Conservation (phyloP, 2,329 filamentous ascomycete genomes). For the Sphaerulina musiva region DNA sequence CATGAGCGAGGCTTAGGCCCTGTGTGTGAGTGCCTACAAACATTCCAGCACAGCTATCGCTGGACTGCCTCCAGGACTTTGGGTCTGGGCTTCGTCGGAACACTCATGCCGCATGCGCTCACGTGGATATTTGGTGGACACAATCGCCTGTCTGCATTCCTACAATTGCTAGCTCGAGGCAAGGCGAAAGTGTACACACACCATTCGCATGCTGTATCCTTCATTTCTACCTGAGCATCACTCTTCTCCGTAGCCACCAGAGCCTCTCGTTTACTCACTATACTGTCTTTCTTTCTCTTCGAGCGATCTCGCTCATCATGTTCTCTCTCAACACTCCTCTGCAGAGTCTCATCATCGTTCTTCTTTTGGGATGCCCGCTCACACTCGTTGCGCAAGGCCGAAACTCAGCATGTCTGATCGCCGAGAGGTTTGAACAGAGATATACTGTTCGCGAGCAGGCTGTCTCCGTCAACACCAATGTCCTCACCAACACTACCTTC, state of each 20-base stretch:
- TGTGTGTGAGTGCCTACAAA: not conserved
- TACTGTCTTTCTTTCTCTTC: conserved; percentile 10
- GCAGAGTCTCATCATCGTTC: conserved; percentile 10
- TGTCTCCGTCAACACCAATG: conserved; percentile 26
- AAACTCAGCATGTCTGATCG: conserved; percentile 13
- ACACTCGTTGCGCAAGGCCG: not conserved
- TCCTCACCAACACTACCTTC: conserved; percentile 28
- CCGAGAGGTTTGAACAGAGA: conserved; percentile 7
- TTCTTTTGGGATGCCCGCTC: conserved; percentile 10
- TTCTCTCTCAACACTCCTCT: conserved; percentile 8
- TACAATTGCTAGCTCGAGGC: not conserved
- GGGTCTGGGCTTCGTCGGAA: not conserved
- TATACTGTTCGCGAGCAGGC: conserved; percentile 26
- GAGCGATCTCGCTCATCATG: conserved; percentile 6
- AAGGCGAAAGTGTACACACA: conserved; percentile 4
- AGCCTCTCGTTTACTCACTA: conserved; percentile 5
- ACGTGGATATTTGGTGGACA: conserved; percentile 1
- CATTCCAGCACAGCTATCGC: not conserved
- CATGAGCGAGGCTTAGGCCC: not conserved
- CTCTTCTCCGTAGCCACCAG: not conserved
- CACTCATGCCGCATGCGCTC: not conserved
- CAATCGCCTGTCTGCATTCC: conserved; percentile 8
- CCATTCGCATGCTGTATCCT: not conserved
- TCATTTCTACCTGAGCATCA: not conserved
- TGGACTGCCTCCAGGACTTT: not conserved